These are phyloP conservation scores for Blastobotrys arbuscula DNA, from an alignment of 1,139 yeast species.

Conservation along the genomic window DNA sequence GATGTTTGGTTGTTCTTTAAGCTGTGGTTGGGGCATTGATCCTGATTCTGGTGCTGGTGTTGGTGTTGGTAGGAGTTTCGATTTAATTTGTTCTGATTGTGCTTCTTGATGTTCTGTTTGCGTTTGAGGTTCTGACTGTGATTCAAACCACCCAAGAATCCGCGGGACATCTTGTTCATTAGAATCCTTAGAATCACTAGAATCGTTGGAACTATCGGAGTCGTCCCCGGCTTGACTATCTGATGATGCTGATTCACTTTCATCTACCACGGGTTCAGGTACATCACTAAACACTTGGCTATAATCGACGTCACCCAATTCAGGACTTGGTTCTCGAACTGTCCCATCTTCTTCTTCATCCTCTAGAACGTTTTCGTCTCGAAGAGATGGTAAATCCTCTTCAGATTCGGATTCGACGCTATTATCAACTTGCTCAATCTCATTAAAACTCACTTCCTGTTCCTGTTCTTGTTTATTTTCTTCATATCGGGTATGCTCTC, in stretches of 20 bases:
- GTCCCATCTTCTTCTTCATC: neutral
- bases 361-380: neutral
- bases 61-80: neutral
- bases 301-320: neutral
- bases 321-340: neutral
- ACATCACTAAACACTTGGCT: neutral
- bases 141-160: neutral
- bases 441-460: neutral
- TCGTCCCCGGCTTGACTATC: neutral
- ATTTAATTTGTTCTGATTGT: too few relatives aligned
- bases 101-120: too few relatives aligned
- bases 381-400: too few relatives aligned
- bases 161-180: neutral
- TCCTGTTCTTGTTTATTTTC: neutral
- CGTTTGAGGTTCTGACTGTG: too few relatives aligned
- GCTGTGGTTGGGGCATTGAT: neutral
- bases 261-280: neutral
- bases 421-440: neutral
- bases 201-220: neutral
- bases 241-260: neutral
- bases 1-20: neutral
- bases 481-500: too few relatives aligned
- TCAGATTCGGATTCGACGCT: neutral
- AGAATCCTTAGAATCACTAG: neutral
- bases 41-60: neutral